Evolutionary conservation across 2,329 filamentous ascomycete species (phyloP).

Genomic region (Bisporella sp.): DNA sequence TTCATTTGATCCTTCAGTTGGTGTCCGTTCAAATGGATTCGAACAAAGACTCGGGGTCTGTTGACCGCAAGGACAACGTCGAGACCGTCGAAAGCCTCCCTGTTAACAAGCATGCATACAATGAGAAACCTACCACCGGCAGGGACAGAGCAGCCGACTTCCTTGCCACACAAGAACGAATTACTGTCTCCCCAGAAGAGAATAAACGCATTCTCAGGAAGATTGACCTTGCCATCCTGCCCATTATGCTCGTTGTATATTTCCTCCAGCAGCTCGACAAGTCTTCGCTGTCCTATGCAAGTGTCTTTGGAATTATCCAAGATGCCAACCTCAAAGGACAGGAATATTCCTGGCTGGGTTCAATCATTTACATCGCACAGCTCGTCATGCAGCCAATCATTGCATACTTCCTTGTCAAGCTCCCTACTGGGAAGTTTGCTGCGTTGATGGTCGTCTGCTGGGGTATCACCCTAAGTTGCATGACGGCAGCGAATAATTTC

Average conservation of each 20-base stretch:
- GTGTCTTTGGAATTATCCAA: conserved; percentile 41
- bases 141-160: conserved; percentile 16
- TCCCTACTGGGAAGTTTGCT: conserved; percentile 48
- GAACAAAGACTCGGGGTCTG: neutral
- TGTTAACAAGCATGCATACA: conserved; percentile 1
- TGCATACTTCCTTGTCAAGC: conserved; percentile 43
- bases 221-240: conserved; percentile 44
- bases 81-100: conserved; percentile 11
- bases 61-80: conserved; percentile 7
- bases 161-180: conserved; percentile 6
- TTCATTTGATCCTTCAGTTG: too few species aligned
- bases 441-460: conserved; percentile 44
- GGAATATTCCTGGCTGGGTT: conserved; percentile 53
- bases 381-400: conserved; percentile 48
- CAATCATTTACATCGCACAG: conserved; percentile 53
- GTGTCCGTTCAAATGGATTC: conserved; percentile 2
- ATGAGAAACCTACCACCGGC: neutral
- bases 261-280: conserved; percentile 47
- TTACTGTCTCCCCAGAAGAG: conserved; percentile 15
- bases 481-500: conserved; percentile 27
- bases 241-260: conserved; percentile 46
- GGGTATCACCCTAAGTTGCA: conserved; percentile 38
- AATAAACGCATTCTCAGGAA: conserved; percentile 18
- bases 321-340: conserved; percentile 40
- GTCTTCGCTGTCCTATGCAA: conserved; percentile 33